Conservation (phyloP, 1,284 basidiomycete genomes). For the Rhodotorula sp. region DNA sequence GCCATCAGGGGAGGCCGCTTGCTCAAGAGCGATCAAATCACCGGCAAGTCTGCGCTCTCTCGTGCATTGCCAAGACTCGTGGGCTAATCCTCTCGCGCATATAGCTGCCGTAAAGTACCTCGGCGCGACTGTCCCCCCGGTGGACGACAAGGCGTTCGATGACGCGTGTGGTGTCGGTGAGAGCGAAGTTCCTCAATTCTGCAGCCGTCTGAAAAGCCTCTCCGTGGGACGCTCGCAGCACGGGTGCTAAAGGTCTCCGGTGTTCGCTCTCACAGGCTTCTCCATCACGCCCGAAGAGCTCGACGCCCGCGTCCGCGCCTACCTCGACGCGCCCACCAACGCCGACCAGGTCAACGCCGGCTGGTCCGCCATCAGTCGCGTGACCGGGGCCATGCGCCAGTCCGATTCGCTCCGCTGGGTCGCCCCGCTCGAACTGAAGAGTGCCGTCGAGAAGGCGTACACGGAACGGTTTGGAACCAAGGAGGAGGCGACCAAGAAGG, state of each 20-base stretch:
- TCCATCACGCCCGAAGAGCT: constrained; percentile 72
- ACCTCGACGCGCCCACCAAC: constrained; percentile 53
- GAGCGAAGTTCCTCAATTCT: constrained; percentile 47
- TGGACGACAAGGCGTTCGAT: constrained; percentile 75
- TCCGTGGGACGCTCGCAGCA: too few relatives aligned
- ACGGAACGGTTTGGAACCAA: constrained; percentile 75
- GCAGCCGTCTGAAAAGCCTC: too few relatives aligned
- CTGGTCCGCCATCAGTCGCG: constrained; percentile 72
- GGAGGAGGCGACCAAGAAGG: constrained; percentile 40
- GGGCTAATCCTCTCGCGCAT: background rate
- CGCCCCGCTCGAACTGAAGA: constrained; percentile 83
- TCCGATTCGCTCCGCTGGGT: constrained; percentile 82
- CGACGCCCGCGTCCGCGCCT: constrained; percentile 61
- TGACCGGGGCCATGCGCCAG: constrained; percentile 68
- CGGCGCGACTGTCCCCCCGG: constrained; percentile 60
- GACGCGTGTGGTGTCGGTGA: constrained; percentile 82
- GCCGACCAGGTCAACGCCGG: constrained; percentile 52
- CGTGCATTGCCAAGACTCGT: too few relatives aligned
- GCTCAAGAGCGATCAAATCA: constrained; percentile 81
- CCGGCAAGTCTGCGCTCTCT: constrained; percentile 58
- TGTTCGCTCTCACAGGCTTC: constrained; percentile 62
- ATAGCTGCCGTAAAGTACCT: constrained; percentile 77
- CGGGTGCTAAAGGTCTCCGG: too few relatives aligned
- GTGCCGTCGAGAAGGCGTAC: constrained; percentile 76
- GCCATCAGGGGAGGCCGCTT: constrained; percentile 68